Percentiles rank a stretch among this genome's conserved stretches.
phyloP scores from a whole-genome alignment of 169 alveolate genomes.

The Cryptosporidium viatorum region DNA sequence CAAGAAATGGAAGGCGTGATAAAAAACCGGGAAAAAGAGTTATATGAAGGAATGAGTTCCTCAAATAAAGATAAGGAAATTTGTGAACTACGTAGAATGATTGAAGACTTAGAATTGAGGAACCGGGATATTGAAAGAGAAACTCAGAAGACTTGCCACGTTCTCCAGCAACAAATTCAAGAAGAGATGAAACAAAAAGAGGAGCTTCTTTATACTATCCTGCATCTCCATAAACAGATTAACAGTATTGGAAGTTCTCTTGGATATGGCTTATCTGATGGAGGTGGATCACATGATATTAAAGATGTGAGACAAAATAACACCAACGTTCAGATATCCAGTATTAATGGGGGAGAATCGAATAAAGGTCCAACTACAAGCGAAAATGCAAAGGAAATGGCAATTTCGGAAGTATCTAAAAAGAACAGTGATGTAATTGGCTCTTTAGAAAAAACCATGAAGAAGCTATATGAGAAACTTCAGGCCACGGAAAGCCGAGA shows the following conservation, averaged over 20 bases:
- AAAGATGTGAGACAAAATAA: background rate
- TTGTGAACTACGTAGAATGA: conserved; percentile 37
- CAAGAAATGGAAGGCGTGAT: conserved; percentile 51
- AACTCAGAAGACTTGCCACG: conserved; percentile 56
- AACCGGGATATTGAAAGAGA: conserved; percentile 54
- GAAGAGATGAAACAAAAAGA: conserved; percentile 72
- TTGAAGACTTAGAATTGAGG: conserved; percentile 40
- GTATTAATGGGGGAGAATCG: background rate
- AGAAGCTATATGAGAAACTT: conserved; percentile 55
- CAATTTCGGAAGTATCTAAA: background rate
- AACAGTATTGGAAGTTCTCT: conserved; percentile 25
- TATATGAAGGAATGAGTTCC: background rate
- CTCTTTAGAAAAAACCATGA: conserved; percentile 54
- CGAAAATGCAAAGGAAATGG: background rate
- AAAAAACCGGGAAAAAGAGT: conserved; percentile 56
- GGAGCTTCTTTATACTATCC: conserved; percentile 45
- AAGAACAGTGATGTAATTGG: conserved; percentile 23
- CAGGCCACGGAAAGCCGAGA: conserved; percentile 59
- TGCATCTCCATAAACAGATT: conserved; percentile 67
- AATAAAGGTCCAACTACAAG: background rate
- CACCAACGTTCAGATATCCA: background rate
- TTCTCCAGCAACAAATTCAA: conserved; percentile 64
- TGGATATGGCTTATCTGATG: background rate
- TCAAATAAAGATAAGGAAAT: conserved; percentile 35
- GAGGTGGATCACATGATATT: background rate